Percentiles rank a stretch among this genome's conserved stretches.
Conservation (phyloP, 495 filamentous ascomycete genomes). For the Aspergillus carlsbadensis region DNA sequence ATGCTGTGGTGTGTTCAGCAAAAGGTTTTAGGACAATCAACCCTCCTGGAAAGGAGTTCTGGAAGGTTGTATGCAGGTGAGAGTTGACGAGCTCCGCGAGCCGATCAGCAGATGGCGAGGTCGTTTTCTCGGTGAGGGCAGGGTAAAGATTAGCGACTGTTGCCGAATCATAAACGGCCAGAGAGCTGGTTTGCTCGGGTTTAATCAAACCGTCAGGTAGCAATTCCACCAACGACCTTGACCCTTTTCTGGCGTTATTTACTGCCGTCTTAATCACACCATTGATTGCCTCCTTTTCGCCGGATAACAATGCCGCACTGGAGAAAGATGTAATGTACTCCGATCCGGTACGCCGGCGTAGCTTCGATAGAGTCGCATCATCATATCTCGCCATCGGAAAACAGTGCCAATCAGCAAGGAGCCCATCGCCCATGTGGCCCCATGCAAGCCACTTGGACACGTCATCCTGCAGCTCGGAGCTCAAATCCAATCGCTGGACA, state of each 20-base stretch:
- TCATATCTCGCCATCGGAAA: constrained; percentile 84
- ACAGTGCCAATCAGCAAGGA: constrained; percentile 74
- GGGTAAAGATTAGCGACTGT: constrained; percentile 62
- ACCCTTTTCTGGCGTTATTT: constrained; percentile 49
- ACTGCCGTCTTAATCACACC: constrained; percentile 66
- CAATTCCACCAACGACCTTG: constrained; percentile 56
- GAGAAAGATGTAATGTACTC: constrained; percentile 69
- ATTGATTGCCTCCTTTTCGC: constrained; percentile 63
- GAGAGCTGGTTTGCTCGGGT: constrained; percentile 61
- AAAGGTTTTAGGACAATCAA: constrained; percentile 79
- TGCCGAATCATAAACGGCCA: constrained; percentile 77
- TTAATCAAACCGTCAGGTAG: constrained; percentile 58
- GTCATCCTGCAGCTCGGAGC: constrained; percentile 62
- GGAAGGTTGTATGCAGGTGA: constrained; percentile 85
- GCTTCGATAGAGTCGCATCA: constrained; percentile 65
- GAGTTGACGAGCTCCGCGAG: constrained; percentile 69
- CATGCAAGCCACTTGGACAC: constrained; percentile 87
- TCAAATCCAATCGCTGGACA: constrained; percentile 54
- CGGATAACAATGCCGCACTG: constrained; percentile 70
- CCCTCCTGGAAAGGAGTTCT: constrained; percentile 71
- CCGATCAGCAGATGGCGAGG: constrained; percentile 57
- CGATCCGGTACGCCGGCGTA: constrained; percentile 72
- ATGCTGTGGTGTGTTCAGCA: constrained; percentile 65
- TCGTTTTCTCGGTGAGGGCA: constrained; percentile 61
- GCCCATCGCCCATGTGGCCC: constrained; percentile 86